Evolutionary conservation across 2,329 filamentous ascomycete genomes (phyloP), one percentile per base, ranked within the genome.

Genomic region (Aulographum hederae): DNA sequence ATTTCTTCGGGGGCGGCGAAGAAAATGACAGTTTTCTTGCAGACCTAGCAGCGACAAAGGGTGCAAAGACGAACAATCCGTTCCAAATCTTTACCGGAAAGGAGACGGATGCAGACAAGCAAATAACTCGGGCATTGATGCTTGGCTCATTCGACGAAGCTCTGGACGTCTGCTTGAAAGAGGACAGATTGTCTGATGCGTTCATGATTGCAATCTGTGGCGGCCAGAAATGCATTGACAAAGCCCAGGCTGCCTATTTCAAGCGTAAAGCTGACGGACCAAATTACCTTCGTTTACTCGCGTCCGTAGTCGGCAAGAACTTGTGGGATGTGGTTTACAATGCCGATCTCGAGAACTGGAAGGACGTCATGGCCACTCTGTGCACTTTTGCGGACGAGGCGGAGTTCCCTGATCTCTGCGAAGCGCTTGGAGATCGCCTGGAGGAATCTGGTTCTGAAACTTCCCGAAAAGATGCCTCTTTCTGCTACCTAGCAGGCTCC

Each of bases 291-390:
- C 77, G 91, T 27, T 65, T 98, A 6, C 65, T 98, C 33, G 77
- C 80, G 32, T 93, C 86, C 4, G 81, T 98, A 32, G 85, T 93
- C 35, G 75, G 79, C 38, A 95, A 95, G 63, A 94, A 98, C 47
- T 66, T 98, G 2, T 95, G 86, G 89, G 89, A 98, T 56, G 69
- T 95, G 28, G 89, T 95, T 5, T 82, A 95, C 57, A 98, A 98
- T 46, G 89, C 86, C 5, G 80, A 94, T 46, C 60, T 98, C 28
- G 67, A 69, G 32, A 79, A 89, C 55, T 98, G 89, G 91, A 95
- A 91, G 57, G 89, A 95, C 54, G 76, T 86, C 3, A 91, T 98
- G 79, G 85, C 82, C 18, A 79, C 85, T 1, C 61, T 98, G 33
- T 98, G 89, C 66, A 95, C 89, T 1, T 98, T 86, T 53, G 89